Conservation (phyloP, 2,329 filamentous ascomycete genomes). For the Onygenales sp. region DNA sequence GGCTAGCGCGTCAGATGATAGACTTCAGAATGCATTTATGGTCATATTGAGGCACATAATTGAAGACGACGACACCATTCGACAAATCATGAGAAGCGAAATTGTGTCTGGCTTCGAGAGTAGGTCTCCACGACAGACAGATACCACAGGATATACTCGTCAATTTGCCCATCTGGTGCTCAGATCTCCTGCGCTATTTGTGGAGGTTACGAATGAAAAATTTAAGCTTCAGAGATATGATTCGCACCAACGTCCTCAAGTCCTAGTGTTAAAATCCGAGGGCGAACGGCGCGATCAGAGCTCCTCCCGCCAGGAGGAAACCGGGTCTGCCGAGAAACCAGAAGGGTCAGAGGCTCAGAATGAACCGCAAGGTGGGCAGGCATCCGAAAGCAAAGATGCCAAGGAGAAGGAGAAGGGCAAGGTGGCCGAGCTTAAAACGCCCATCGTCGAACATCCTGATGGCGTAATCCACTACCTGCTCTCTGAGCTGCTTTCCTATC, state of each 20-base stretch:
- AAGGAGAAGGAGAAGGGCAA: slow-evolving; percentile 41
- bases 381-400: slow-evolving; percentile 8
- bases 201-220: slow-evolving; percentile 78
- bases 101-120: slow-evolving; percentile 68
- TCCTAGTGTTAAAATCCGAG: slow-evolving; percentile 43
- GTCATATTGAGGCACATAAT: slow-evolving; percentile 84
- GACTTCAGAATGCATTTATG: slow-evolving; percentile 68
- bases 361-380: slow-evolving; percentile 7
- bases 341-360: slow-evolving; percentile 16
- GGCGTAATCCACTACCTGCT: slow-evolving; percentile 92
- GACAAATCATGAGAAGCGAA: slow-evolving; percentile 84
- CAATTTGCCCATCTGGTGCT: slow-evolving; percentile 70
- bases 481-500: slow-evolving; percentile 83
- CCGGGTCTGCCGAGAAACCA: slow-evolving; percentile 23
- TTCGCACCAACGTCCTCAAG: slow-evolving; percentile 43
- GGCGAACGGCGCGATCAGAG: slow-evolving; percentile 17
- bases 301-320: slow-evolving; percentile 12
- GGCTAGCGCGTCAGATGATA: slow-evolving; percentile 65
- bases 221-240: slow-evolving; percentile 62
- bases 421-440: slow-evolving; percentile 62
- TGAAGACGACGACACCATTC: slow-evolving; percentile 84
- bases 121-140: slow-evolving; percentile 48
- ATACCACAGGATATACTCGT: slow-evolving; percentile 65
- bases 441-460: slow-evolving; percentile 83
- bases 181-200: slow-evolving; percentile 74